A percentile compares a stretch with the other conserved stretches of the same genome.
These are phyloP conservation scores for Angophora floribunda DNA, from an alignment of 345 rosid genomes.

Conservation along the genomic window DNA sequence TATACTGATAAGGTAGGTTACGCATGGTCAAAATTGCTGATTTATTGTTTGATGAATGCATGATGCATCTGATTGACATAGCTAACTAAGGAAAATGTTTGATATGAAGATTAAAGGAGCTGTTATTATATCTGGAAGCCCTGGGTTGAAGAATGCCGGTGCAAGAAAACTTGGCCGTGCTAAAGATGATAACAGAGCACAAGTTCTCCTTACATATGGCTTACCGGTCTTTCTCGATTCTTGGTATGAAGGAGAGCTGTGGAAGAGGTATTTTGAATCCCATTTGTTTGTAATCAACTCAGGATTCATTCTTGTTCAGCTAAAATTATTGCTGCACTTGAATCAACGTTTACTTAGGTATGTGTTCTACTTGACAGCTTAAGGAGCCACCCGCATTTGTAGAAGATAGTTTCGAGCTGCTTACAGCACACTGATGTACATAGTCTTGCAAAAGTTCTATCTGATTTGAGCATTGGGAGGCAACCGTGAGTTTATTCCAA, in stretches of 20 bases:
- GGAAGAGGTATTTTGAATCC: conserved; percentile 55
- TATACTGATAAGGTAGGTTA: conserved; percentile 39
- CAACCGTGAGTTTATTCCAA: conserved; percentile 53
- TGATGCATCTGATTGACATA: not conserved
- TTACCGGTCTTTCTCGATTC: conserved; percentile 43
- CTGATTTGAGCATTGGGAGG: conserved; percentile 70
- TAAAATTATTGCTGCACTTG: not conserved
- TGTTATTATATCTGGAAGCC: conserved; percentile 79
- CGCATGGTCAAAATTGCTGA: not conserved
- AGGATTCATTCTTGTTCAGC: not conserved
- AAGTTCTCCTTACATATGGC: conserved; percentile 42
- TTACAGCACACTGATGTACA: conserved; percentile 38
- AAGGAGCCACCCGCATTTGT: conserved; percentile 63
- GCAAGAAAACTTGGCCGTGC: conserved; percentile 60
- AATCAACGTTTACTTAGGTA: not conserved
- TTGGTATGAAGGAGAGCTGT: conserved; percentile 71
- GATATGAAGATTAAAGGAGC: conserved; percentile 55
- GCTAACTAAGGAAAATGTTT: not conserved
- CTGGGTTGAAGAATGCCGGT: conserved; percentile 38
- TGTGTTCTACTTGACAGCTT: conserved; percentile 35
- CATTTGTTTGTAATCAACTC: not conserved
- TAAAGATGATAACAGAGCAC: conserved; percentile 63
- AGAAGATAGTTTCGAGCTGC: conserved; percentile 39
- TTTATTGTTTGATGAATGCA: not conserved
- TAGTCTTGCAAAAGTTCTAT: conserved; percentile 54